These are phyloP conservation scores for Leccinum subgranulosum DNA, from an alignment of 768 basidiomycete species.

Conservation along the genomic window DNA sequence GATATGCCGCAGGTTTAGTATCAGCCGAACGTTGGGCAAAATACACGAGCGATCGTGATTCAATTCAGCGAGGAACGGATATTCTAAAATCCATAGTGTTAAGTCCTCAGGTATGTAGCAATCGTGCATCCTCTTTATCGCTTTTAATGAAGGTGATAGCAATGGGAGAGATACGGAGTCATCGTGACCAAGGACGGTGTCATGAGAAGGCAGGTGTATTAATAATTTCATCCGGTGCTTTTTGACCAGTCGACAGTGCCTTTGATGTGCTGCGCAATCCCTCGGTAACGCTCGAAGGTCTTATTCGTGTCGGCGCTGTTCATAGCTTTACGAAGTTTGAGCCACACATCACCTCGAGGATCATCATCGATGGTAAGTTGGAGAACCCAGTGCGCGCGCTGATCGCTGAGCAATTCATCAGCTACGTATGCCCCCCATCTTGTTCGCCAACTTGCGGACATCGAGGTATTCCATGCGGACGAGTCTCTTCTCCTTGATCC, in stretches of 20 bases:
- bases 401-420: constrained; percentile 24
- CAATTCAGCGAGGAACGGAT: constrained; percentile 33
- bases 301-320: constrained; percentile 45
- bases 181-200: constrained; percentile 41
- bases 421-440: constrained; percentile 64
- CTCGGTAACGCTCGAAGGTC: constrained; percentile 39
- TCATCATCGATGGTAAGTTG: constrained; percentile 66
- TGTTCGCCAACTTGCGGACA: constrained; percentile 69
- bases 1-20: constrained; percentile 40
- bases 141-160: constrained; percentile 23
- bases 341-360: constrained; percentile 50
- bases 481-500: constrained; percentile 70
- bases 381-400: background rate
- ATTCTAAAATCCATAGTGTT: constrained; percentile 33
- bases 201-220: constrained; percentile 37
- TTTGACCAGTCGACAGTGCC: constrained; percentile 45
- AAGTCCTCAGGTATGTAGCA: constrained; percentile 40
- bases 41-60: constrained; percentile 33
- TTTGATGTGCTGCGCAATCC: constrained; percentile 70
- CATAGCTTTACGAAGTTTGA: constrained; percentile 44
- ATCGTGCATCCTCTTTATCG: too few relatives aligned
- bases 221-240: background rate
- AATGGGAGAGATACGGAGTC: constrained; percentile 43
- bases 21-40: constrained; percentile 42
- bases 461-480: constrained; percentile 71